Evolutionary conservation across 2,329 filamentous ascomycete species (phyloP), one percentile per base, ranked within the genome.

Genomic region (Plenodomus tracheiphilus): DNA sequence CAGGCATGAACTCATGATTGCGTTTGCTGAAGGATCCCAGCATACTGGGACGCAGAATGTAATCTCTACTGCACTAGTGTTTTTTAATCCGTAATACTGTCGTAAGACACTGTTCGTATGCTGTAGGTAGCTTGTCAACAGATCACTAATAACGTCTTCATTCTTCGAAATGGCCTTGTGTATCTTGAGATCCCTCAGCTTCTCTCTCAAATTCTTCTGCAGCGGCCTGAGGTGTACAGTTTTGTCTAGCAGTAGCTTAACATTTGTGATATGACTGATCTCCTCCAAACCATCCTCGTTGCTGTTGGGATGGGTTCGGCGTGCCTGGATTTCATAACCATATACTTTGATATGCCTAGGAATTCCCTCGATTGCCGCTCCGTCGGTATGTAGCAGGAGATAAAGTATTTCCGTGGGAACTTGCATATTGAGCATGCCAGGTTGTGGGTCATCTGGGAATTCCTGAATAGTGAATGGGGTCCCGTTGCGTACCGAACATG

Each of bases 21-120:
- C 28, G 32, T 52, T 51, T 10, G 53, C 47, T 21, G 36, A 25
- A 17, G 51, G 19, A 1, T 15, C 43, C 43, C 54, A 61, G 18
- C 51, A 56, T 1, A 59, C 46, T 3, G 53, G 58, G 1, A 61
- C 53, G 15, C 39, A 45, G 11, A 59, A 47, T 1, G 40, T 54
- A 1, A 59, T 30, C 20, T 59, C 55, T 1, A 55, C 55, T 56
- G 30, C 36, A 38, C 46, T 53, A 13, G 18, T 25, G 7, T 34
- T 19, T 6, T 30, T 39, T 1, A 49, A 34, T 3, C 30, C 42
- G 19, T 46, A 18, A 39, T 48, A 36, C 20, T 37, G 32, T 17
- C 18, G 5, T 2, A 51, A 28, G 2, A 43, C 16, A 2, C n/a
- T 11, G 19, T 50, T 53, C n/a, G 36, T 38, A n/a, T 49, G 42